A percentile compares a stretch with the other conserved stretches of the same genome.
Evolutionary conservation across 441 rosid species (phyloP).

Genomic region (Pelargonium australe): DNA sequence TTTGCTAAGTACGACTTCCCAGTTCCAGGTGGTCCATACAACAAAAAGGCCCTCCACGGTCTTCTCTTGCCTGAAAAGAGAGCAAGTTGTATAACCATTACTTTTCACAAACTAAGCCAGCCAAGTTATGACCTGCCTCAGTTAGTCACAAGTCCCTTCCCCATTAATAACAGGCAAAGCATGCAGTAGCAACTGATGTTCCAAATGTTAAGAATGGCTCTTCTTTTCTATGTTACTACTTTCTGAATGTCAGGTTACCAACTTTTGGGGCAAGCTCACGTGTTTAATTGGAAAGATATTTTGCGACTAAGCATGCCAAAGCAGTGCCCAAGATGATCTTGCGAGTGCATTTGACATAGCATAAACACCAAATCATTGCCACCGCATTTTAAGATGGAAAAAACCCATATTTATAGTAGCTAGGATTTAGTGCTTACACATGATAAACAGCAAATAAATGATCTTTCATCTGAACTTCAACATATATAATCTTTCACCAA

Average conservation of each 20-base stretch:
- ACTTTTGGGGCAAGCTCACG: background rate
- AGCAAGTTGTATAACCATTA: background rate
- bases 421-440: too few species aligned
- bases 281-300: too few species aligned
- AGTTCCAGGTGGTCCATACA: slow-evolving; percentile 98
- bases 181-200: background rate
- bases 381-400: too few species aligned
- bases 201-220: background rate
- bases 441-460: too few species aligned
- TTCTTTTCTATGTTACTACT: background rate
- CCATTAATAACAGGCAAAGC: background rate
- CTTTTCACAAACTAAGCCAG: background rate
- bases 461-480: too few species aligned
- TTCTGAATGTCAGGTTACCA: background rate
- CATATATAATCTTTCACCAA: too few species aligned
- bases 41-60: slow-evolving; percentile 93
- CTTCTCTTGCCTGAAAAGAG: slow-evolving; percentile 66
- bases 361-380: too few species aligned
- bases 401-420: too few species aligned
- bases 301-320: too few species aligned
- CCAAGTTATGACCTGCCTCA: background rate
- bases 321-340: too few species aligned
- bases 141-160: background rate
- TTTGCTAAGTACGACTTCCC: slow-evolving; percentile 99
- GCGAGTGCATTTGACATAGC: too few species aligned